Conservation (phyloP, 805 yeast species). For the Nakazawaea laoshanensis region DNA sequence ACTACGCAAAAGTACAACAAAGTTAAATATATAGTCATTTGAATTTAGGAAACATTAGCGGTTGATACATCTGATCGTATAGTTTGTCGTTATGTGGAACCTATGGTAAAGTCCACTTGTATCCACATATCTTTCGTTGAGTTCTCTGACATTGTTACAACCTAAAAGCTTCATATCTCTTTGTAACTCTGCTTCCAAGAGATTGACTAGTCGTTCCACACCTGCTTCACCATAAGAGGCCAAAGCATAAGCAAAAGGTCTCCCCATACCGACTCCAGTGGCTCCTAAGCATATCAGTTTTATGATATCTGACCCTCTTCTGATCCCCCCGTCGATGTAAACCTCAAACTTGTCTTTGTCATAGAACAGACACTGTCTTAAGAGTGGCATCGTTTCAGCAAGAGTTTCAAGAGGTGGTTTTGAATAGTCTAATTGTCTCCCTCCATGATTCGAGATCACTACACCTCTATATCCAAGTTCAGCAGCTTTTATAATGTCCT, state of each 20-base stretch:
- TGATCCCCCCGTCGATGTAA: constrained; percentile 69
- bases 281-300: constrained; percentile 77
- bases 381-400: constrained; percentile 41
- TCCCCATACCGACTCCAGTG: constrained; percentile 35
- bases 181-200: constrained; percentile 19
- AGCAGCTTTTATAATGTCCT: constrained; percentile 52
- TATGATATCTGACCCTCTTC: constrained; percentile 70
- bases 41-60: constrained; percentile 44
- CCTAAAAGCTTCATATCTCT: constrained; percentile 23
- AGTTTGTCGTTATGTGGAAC: constrained; percentile 40
- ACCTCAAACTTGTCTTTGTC: constrained; percentile 44
- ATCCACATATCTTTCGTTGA: constrained; percentile 25
- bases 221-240: constrained; percentile 42
- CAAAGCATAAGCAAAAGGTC: constrained; percentile 33
- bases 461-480: constrained; percentile 52
- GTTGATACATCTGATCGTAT: constrained; percentile 46
- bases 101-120: constrained; percentile 17
- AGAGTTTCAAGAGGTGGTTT: constrained; percentile 54
- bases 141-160: constrained; percentile 17
- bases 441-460: constrained; percentile 67
- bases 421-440: constrained; percentile 58
- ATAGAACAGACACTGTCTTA: constrained; percentile 29
- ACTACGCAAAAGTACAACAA: constrained; percentile 93
- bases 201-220: constrained; percentile 15
- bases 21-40: constrained; percentile 26